Evolutionary conservation across 257 asterid genomes (phyloP), one percentile per base, ranked within the genome.

Genomic region (Nicotiana noctiflora): DNA sequence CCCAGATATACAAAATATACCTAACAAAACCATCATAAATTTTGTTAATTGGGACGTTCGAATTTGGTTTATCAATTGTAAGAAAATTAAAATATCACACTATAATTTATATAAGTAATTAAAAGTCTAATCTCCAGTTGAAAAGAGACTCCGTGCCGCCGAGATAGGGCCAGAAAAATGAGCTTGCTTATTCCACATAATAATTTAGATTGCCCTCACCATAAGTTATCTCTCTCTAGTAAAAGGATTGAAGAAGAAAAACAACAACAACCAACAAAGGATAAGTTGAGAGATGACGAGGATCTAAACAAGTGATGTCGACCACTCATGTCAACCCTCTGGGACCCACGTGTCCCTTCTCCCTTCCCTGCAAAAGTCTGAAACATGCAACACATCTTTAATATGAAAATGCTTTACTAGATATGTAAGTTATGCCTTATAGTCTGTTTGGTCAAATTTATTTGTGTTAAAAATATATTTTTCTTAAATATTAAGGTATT

Each of bases 271-370:
- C 34, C 14, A 8, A 14, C 34, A 18, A 19, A 15, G 53, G 89
- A 86, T 82, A 75, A 81, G 85, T 77, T 75, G 84, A 75, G 80
- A 46, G 88, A 84, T 88, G 93, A 91, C 89, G 67, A 88, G 90
- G 88, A 81, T 67, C 80, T 74, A 68, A 77, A 84, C 83, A 56
- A 31, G 84, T 84, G 88, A 88, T 82, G 68, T 82, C 9, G 88
- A 83, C 90, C 91, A 83, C 86, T 86, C 87, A 76, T 82, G 86
- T 87, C 88, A 82, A 84, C 66, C 83, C 84, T 60, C 79, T 83
- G 81, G 88, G 89, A 23, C 89, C 89, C 31, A 56, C 79, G 59
- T 81, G 81, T 86, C 87, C 57, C 34, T 70, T 32, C 11, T 9
- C 40, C 51, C 61, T 70, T 4, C 6, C 6, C 10, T 2, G 23